These are phyloP conservation scores for Exsudoporus floridanus DNA, from an alignment of 1,284 basidiomycete genomes.

Conservation along the genomic window DNA sequence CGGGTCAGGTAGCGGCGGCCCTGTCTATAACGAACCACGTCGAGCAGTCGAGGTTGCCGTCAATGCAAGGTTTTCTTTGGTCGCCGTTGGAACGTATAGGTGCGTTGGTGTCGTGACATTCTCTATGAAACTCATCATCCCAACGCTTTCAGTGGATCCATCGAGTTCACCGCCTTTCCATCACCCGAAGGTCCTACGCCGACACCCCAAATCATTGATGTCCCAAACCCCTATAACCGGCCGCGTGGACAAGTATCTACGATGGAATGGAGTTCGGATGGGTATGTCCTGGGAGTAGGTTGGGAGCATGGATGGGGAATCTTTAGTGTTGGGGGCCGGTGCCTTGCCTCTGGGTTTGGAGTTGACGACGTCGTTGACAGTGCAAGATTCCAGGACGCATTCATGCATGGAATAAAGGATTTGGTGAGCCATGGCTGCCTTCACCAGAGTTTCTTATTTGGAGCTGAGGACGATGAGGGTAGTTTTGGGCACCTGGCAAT, in stretches of 20 bases:
- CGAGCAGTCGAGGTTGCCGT: slow-evolving; percentile 66
- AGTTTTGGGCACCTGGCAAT: slow-evolving; percentile 93
- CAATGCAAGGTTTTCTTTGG: slow-evolving; percentile 82
- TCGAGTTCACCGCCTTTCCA: slow-evolving; percentile 67
- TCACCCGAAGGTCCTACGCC: slow-evolving; percentile 53
- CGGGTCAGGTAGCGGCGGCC: slow-evolving; percentile 30
- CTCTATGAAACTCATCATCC: slow-evolving; percentile 1
- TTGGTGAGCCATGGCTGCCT: slow-evolving; percentile 47
- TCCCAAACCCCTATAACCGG: slow-evolving; percentile 57
- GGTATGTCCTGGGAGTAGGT: slow-evolving; percentile 95
- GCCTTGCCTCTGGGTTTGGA: slow-evolving; percentile 75
- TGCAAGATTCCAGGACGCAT: slow-evolving; percentile 74
- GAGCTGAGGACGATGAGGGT: slow-evolving; percentile 5
- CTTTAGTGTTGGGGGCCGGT: slow-evolving; percentile 88
- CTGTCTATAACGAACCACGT: slow-evolving; percentile 61
- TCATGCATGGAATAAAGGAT: slow-evolving; percentile 76
- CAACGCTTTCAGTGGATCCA: slow-evolving; percentile 47
- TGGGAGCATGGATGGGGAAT: slow-evolving; percentile 90
- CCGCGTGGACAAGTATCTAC: slow-evolving; percentile 71
- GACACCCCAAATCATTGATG: slow-evolving; percentile 52
- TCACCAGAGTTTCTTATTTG: background rate
- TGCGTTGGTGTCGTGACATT: slow-evolving; percentile 31
- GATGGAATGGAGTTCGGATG: slow-evolving; percentile 93
- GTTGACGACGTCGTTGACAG: slow-evolving; percentile 64
- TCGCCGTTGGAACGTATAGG: slow-evolving; percentile 80